Percentiles rank a stretch among this genome's conserved stretches.
Evolutionary conservation across 352 stramenopile species (phyloP).

Genomic region (Pythium pyrilobum): DNA sequence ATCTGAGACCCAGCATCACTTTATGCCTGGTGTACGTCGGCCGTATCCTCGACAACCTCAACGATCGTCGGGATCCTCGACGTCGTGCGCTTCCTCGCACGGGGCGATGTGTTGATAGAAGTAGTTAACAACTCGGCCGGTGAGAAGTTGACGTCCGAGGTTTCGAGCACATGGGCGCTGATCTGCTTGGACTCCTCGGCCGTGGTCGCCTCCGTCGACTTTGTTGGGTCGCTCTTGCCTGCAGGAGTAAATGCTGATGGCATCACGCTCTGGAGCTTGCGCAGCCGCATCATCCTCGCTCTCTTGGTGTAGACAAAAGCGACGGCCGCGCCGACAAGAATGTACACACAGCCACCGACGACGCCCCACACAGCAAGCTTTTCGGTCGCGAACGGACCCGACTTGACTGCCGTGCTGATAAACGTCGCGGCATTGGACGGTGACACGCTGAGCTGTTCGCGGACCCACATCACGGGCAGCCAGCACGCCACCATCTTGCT

Average conservation of each 20-base stretch:
- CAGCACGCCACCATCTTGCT: constrained; percentile 13
- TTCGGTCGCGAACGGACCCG: constrained; percentile 30
- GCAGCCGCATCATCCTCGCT: constrained; percentile 16
- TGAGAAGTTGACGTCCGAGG: constrained; percentile 5
- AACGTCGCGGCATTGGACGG: constrained; percentile 10
- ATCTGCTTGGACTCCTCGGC: not conserved
- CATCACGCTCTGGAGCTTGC: constrained; percentile 18
- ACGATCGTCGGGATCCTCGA: constrained; percentile 19
- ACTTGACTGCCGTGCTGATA: not conserved
- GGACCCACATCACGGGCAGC: constrained; percentile 44
- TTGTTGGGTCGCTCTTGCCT: not conserved
- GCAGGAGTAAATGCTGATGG: constrained; percentile 2
- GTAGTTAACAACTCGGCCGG: too few relatives aligned
- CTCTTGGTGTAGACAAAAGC: constrained; percentile 10
- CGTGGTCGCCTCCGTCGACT: not conserved
- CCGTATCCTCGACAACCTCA: constrained; percentile 18
- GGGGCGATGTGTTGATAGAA: constrained; percentile 4
- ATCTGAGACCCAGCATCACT: not conserved
- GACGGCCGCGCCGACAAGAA: constrained; percentile 16
- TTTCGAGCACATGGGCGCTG: not conserved
- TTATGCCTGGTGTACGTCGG: constrained; percentile 10
- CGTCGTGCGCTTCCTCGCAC: constrained; percentile 11
- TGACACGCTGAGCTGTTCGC: constrained; percentile 40
- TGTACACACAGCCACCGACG: constrained; percentile 18
- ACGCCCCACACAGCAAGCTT: constrained; percentile 33